Conservation (phyloP, 257 asterid genomes). For the Craterostigma plantagineum region DNA sequence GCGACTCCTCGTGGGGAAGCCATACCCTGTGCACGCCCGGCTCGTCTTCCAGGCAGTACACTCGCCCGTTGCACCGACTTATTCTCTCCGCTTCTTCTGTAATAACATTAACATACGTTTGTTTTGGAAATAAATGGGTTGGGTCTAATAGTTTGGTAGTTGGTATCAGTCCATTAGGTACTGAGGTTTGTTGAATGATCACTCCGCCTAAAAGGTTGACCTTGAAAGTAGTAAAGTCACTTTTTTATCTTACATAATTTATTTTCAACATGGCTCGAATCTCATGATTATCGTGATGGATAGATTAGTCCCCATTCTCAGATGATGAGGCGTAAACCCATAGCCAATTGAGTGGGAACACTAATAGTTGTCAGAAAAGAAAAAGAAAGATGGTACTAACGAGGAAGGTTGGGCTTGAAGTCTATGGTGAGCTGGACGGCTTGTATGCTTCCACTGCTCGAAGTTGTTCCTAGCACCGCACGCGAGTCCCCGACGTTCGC, state of each 20-base stretch:
- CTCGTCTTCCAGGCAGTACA: conserved; percentile 64
- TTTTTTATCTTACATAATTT: too few species aligned
- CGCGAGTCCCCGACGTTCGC: conserved; percentile 97
- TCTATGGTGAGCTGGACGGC: conserved; percentile 78
- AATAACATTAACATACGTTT: neutral
- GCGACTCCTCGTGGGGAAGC: conserved; percentile 71
- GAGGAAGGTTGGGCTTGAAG: conserved; percentile 85
- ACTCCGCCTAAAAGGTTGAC: too few species aligned
- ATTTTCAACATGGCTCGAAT: neutral
- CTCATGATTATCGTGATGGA: neutral
- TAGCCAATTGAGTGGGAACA: too few species aligned
- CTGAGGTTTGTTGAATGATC: too few species aligned
- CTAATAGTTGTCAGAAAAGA: too few species aligned
- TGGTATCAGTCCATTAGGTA: too few species aligned
- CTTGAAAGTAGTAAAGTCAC: too few species aligned
- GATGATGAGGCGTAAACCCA: too few species aligned
- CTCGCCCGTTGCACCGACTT: conserved; percentile 47
- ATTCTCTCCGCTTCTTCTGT: conserved; percentile 88
- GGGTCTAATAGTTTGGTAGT: too few species aligned
- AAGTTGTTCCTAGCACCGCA: conserved; percentile 69
- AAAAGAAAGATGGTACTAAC: conserved; percentile 24
- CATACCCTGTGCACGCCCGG: conserved; percentile 78
- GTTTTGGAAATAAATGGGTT: too few species aligned
- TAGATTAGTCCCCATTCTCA: too few species aligned
- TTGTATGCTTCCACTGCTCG: conserved; percentile 39